phyloP scores from a whole-genome alignment of 2,329 filamentous ascomycete species.

The Leptodontidium sp. region DNA sequence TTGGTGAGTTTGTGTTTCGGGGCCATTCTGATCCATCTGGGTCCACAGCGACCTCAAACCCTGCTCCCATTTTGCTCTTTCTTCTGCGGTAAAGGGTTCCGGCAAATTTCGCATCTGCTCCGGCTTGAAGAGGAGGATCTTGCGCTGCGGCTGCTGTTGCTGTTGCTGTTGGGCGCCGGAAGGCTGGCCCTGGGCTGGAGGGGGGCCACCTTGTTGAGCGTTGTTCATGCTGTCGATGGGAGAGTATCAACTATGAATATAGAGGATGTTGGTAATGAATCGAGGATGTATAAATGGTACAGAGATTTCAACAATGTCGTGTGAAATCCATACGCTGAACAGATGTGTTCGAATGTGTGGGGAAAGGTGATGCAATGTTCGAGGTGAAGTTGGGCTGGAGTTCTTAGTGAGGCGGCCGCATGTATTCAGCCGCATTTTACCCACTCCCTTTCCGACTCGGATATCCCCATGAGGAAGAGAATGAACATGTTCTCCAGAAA shows the following conservation, averaged over 20 bases:
- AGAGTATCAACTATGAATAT: neutral
- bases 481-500: no score
- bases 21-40: conserved; percentile 57
- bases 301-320: neutral
- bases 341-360: neutral
- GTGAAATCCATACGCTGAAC: neutral
- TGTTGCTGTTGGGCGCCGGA: conserved; percentile 32
- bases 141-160: conserved; percentile 38
- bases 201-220: conserved; percentile 38
- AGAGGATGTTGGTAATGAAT: neutral
- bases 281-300: neutral
- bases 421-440: conserved; percentile 12
- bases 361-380: conserved; percentile 8
- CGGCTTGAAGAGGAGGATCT: conserved; percentile 40
- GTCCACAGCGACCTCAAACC: conserved; percentile 62
- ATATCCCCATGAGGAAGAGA: neutral
- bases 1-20: conserved; percentile 58
- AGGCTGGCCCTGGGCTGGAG: conserved; percentile 39
- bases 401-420: conserved; percentile 10
- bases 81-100: conserved; percentile 56
- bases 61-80: conserved; percentile 66
- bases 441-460: neutral
- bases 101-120: conserved; percentile 47
- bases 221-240: conserved; percentile 41
- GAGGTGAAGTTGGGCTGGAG: neutral